phyloP scores from a whole-genome alignment of 257 asterid genomes.

The Cynanchum wilfordii region DNA sequence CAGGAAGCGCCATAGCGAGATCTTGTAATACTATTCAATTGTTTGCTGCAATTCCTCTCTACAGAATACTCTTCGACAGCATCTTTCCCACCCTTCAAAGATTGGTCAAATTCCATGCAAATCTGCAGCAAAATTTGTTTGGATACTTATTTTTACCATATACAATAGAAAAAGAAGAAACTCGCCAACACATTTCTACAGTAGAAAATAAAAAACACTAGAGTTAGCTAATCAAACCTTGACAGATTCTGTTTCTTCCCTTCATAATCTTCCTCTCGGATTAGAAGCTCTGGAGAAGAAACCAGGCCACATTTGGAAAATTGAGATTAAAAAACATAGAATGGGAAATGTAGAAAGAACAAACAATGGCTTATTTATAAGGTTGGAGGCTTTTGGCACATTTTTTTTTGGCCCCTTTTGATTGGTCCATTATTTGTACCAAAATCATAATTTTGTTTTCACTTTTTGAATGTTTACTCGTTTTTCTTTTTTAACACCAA shows the following conservation, averaged over 20 bases:
- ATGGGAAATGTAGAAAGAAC: too few species aligned
- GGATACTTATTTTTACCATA: not conserved
- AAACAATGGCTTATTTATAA: too few species aligned
- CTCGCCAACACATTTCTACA: not conserved
- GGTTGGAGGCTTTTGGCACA: too few species aligned
- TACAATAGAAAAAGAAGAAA: not conserved
- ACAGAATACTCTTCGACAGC: not conserved
- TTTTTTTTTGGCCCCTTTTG: too few species aligned
- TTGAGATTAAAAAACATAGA: too few species aligned
- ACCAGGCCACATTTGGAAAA: not conserved
- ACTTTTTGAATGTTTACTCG: too few species aligned
- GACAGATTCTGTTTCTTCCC: not conserved
- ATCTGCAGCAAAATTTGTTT: not conserved
- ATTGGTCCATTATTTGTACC: too few species aligned
- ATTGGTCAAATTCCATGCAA: not conserved
- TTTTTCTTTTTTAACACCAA: too few species aligned
- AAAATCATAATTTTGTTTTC: too few species aligned
- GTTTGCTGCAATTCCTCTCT: not conserved
- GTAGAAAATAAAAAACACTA: not conserved
- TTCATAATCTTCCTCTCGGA: not conserved
- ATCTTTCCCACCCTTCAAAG: not conserved
- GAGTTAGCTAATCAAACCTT: not conserved
- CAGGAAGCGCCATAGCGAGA: conserved; percentile 7
- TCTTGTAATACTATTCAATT: conserved; percentile 7
- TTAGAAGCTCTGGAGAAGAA: not conserved